Base-by-base conservation (phyloP, 805 yeast species). In the Kodamaea kaohsiungensis region DNA sequence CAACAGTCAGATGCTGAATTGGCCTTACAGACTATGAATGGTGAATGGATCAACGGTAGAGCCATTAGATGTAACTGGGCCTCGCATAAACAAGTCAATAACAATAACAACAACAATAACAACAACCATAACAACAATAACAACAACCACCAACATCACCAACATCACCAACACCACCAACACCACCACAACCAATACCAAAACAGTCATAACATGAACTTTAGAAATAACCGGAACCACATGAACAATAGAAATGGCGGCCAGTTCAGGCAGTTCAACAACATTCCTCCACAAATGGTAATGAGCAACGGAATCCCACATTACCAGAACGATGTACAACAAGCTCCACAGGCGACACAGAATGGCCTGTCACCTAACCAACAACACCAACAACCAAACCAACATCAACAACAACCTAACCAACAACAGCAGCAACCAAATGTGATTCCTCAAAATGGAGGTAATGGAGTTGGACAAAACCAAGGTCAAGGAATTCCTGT, bases 51-150 rank as follows among this genome's bases (percentile, higher is more conserved):
- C 51, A 84, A 86, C 49, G 92, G 92, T 53, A 79, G 96, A 65
- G 82, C 88, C 38, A 83, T 91, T 57, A 81, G 96, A 66, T 83
- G 91, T 64, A 91, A 90, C 69, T 90, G 96, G 96, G 97, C 97
- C 42, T 81, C 88, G 43, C 91, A 87, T 65, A 85, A 84, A 65
- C 84, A 81, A 60, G 58, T 61, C 46, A 52, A 59, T 19, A 47
- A 27, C 35, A 45, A 53, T 50, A 43, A 43, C 45, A 17, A 16
- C 45, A 17, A 40, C 45, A 12, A 17, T 25, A 17, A 40, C 13
- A 7, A 40, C 45, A 17, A 40, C 45, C 25, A 17, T 22, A 17
- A 40, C 45, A 12, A 17, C 45, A 17, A 40, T 13, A 7, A 40
- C 45, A 17, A 40, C 45, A 8, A 17, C 45, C 45, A 40, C 45